phyloP scores from a whole-genome alignment of 1,284 basidiomycete species.

The Albatrellus sp. region DNA sequence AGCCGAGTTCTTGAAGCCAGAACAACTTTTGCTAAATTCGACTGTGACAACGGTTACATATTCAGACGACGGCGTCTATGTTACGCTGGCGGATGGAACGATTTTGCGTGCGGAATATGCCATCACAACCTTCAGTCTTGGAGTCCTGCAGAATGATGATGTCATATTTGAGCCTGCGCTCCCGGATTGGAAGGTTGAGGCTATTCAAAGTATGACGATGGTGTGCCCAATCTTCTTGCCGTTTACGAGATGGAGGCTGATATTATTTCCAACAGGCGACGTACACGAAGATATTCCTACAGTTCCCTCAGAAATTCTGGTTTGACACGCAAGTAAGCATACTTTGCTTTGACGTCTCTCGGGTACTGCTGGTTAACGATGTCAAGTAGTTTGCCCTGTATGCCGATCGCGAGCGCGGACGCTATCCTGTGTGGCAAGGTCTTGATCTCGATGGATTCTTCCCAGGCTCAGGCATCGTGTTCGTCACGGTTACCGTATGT shows the following conservation, averaged over 20 bases:
- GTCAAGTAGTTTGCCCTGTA: conserved; percentile 46
- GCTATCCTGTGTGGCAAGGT: conserved; percentile 61
- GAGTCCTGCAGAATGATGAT: conserved; percentile 44
- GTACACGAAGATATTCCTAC: conserved; percentile 63
- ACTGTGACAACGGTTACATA: conserved; percentile 40
- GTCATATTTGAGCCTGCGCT: conserved; percentile 41
- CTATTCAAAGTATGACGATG: conserved; percentile 56
- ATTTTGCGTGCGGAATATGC: conserved; percentile 20
- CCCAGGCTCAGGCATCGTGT: conserved; percentile 47
- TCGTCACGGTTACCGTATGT: conserved; percentile 53
- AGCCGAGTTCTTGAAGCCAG: conserved; percentile 30
- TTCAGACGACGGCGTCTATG: conserved; percentile 29
- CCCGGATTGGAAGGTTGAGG: conserved; percentile 55
- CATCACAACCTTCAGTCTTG: conserved; percentile 20
- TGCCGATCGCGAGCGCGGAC: conserved; percentile 48
- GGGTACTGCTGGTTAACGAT: not conserved
- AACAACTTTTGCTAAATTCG: conserved; percentile 37
- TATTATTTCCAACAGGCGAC: conserved; percentile 24
- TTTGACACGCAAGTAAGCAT: conserved; percentile 45
- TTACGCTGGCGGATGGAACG: conserved; percentile 32
- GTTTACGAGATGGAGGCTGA: not conserved
- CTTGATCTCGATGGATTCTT: conserved; percentile 49
- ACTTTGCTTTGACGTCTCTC: not conserved
- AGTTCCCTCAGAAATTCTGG: conserved; percentile 59
- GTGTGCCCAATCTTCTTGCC: conserved; percentile 17